Evolutionary conservation across 1,284 basidiomycete genomes (phyloP), one percentile per base, ranked within the genome.

Genomic region (Pholiota adiposa): DNA sequence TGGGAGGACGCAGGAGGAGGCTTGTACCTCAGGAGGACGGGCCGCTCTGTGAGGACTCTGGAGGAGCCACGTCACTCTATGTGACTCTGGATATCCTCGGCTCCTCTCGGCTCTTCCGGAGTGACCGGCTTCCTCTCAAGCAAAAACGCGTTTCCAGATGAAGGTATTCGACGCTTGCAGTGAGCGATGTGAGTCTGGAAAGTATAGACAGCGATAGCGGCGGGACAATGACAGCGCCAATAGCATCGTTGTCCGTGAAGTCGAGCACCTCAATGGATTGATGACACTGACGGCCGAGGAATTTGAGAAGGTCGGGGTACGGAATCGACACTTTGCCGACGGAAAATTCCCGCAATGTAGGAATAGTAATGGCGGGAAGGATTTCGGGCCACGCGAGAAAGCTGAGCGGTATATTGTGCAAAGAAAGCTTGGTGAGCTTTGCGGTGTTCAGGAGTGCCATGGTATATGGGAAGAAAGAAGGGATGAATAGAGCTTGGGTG

Each of bases 291-390:
- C 44, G 65, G 11, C 54, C 33, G 12, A 70, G 49, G 43, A 72
- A 70, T 1, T 31, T 23, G n/a, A 62, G 52, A 12, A 71, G 61
- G 54, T 71, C 69, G 0, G 63, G 62, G 23, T 68, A 68, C 3
- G 68, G 46, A 27, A 70, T 65, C 1, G 53, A 34, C 5, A 65
- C 48, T 8, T 54, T 54, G 2, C 63, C 63, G 14, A 69, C 58
- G 11, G 60, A 60, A 12, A 72, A 54, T 9, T 63, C 25, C 19
- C 21, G 54, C 48, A 68, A 49, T 4, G 54, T 59, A 2, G 65
- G 65, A 23, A 70, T 63, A 1, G 57, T 58, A 6, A 69, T 56
- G 18, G 46, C 56, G 3, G 62, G 60, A 34, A 72, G 66, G 50
- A 70, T 67, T 16, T 62, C 59, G 5, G 61, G 38, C 68, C 67